Conservation (phyloP, 805 yeast genomes). For the Cyberlindnera saturnus region DNA sequence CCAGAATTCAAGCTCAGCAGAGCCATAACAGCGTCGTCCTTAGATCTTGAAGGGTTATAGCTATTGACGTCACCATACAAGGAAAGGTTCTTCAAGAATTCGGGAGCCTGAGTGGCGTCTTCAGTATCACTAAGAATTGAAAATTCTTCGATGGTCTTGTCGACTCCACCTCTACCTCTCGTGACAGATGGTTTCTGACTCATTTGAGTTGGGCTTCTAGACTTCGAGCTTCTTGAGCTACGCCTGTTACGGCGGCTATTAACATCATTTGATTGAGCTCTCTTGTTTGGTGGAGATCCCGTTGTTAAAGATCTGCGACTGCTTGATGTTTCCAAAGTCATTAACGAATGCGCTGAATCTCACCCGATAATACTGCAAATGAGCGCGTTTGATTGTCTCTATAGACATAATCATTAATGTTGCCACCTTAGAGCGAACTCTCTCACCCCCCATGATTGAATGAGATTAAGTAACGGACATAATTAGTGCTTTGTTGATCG, state of each 20-base stretch:
- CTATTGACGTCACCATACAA: no score
- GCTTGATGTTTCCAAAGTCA: no score
- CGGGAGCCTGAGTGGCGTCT: no score
- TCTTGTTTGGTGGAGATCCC: not conserved
- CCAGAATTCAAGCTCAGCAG: not conserved
- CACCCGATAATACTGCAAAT: no score
- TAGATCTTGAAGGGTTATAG: not conserved
- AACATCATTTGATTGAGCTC: not conserved
- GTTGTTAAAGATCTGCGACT: no score
- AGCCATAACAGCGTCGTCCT: not conserved
- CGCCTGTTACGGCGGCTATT: not conserved
- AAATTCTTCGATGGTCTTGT: not conserved
- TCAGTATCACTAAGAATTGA: no score
- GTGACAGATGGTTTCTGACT: not conserved
- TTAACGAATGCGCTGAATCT: not conserved
- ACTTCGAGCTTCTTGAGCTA: not conserved
- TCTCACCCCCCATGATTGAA: no score
- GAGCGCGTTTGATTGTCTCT: no score
- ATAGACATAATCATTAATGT: no score
- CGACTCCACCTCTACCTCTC: not conserved
- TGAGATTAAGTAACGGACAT: constrained; percentile 2
- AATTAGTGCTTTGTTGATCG: not conserved
- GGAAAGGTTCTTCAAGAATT: no score
- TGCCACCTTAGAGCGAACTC: no score
- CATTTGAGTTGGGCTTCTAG: not conserved